phyloP scores from a whole-genome alignment of 345 rosid species.

The Heritiera fomes region DNA sequence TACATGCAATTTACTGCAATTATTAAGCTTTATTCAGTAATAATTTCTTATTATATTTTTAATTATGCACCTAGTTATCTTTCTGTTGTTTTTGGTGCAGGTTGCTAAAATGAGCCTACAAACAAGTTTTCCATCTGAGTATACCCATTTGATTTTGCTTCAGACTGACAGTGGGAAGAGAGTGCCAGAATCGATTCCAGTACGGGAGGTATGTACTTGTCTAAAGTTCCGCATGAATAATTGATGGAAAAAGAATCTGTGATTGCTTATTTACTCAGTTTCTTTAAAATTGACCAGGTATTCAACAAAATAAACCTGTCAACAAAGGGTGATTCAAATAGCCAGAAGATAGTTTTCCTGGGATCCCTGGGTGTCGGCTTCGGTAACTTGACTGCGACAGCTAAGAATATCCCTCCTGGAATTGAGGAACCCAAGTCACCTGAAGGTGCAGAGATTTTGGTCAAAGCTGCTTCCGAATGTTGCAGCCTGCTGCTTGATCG shows the following conservation, averaged over 20 bases:
- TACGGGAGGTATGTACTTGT: constrained; percentile 41
- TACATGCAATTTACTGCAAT: not conserved
- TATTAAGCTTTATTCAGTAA: not conserved
- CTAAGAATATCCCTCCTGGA: constrained; percentile 63
- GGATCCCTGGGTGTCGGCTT: constrained; percentile 65
- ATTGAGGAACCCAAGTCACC: constrained; percentile 51
- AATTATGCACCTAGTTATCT: not conserved
- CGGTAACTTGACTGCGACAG: constrained; percentile 62
- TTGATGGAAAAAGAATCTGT: not conserved
- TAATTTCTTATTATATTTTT: constrained; percentile 1
- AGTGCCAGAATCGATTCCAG: constrained; percentile 32
- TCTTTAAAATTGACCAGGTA: constrained; percentile 29
- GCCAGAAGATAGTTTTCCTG: constrained; percentile 33
- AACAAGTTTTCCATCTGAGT: constrained; percentile 62
- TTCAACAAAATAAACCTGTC: constrained; percentile 32
- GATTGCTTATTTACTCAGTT: not conserved
- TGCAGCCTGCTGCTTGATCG: constrained; percentile 47
- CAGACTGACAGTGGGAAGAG: constrained; percentile 41
- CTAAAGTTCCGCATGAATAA: not conserved
- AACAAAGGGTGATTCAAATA: constrained; percentile 34
- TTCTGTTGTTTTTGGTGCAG: constrained; percentile 31
- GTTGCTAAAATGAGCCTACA: constrained; percentile 65
- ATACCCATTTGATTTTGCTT: constrained; percentile 53
- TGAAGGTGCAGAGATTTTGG: constrained; percentile 52
- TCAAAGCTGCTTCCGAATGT: constrained; percentile 61